Evolutionary conservation across 441 rosid genomes (phyloP), one percentile per base, ranked within the genome.

Genomic region (Euphorbia schlechtendalii): DNA sequence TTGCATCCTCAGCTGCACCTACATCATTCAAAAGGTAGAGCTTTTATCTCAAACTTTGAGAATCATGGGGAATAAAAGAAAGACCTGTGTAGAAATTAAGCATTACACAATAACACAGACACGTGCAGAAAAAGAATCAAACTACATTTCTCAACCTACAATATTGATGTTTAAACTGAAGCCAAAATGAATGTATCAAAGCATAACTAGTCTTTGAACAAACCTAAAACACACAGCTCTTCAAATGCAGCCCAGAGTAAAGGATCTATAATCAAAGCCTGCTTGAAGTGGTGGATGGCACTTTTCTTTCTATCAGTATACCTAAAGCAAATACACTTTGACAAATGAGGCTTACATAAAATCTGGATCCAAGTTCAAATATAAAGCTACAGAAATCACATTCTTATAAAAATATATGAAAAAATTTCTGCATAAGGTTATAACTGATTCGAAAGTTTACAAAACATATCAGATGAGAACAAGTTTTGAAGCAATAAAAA

Each of bases 1-100:
- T 74, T 61, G 89, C 87, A 76, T 91, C 96, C 73, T 89, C 99
- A 53, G 92, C 97, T 79, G 92, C 89, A 73, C 92, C 99, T 90
- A 70, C 52, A 63, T 57, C 36, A 71, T 60, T 63, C 20, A 65
- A 65, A 67, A 63, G 56, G n/a, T n/a, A 4, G 53, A 60, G 15
- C 8, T 20, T 18, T 41, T 63, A 15, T 27, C 28, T 9, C n/a
- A 45, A 46, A 28, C 46, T 45, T 27, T 18, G 6, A 6, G 3
- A 2, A 46, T 24, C 18, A 8, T 3, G 8, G 3, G 61, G n/a
- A 54, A 56, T 4, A 21, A 17, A 21, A 25, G 1, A 32, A 18
- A 61, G 3, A 34, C 28, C 51, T 30, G 11, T 20, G 9, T 25
- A 43, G 36, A 60, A 45, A 43, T 46, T 17, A 68, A 59, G 25